Conservation (phyloP, 352 stramenopile species). For the Plasmopara halstedii region DNA sequence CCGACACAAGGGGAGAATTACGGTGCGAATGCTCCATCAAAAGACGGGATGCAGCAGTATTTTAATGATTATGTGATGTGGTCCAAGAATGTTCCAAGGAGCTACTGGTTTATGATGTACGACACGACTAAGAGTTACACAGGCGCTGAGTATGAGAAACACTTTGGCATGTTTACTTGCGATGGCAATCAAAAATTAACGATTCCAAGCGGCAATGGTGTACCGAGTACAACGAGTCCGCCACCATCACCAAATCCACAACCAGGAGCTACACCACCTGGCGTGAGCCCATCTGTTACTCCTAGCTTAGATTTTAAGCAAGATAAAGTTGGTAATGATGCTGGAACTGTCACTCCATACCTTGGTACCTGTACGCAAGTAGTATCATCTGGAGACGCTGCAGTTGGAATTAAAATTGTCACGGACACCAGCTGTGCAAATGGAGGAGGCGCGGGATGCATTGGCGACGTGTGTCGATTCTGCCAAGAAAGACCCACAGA, state of each 20-base stretch:
- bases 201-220: slow-evolving; percentile 19
- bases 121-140: slow-evolving; percentile 44
- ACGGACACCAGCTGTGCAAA: slow-evolving; percentile 1
- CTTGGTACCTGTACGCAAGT: slow-evolving; percentile 1
- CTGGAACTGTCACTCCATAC: slow-evolving; percentile 14
- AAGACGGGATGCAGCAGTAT: slow-evolving; percentile 33
- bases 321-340: slow-evolving; percentile 9
- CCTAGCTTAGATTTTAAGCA: too few relatives aligned
- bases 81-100: slow-evolving; percentile 21
- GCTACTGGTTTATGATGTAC: slow-evolving; percentile 72
- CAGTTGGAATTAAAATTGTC: slow-evolving; percentile 7
- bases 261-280: too few relatives aligned
- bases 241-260: too few relatives aligned
- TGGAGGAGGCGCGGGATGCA: slow-evolving; percentile 5
- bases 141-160: slow-evolving; percentile 41
- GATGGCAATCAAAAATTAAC: slow-evolving; percentile 31
- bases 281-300: too few relatives aligned
- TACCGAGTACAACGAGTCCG: too few relatives aligned
- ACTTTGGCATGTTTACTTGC: slow-evolving; percentile 46
- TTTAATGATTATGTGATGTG: slow-evolving; percentile 40
- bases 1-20: slow-evolving; percentile 32
- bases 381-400: slow-evolving; percentile 5
- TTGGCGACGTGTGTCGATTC: slow-evolving; percentile 6
- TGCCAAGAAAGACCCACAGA: neutral
- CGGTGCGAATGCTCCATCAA: slow-evolving; percentile 27